phyloP scores from a whole-genome alignment of 495 filamentous ascomycete genomes.

The Aspergillus bertholletiae region DNA sequence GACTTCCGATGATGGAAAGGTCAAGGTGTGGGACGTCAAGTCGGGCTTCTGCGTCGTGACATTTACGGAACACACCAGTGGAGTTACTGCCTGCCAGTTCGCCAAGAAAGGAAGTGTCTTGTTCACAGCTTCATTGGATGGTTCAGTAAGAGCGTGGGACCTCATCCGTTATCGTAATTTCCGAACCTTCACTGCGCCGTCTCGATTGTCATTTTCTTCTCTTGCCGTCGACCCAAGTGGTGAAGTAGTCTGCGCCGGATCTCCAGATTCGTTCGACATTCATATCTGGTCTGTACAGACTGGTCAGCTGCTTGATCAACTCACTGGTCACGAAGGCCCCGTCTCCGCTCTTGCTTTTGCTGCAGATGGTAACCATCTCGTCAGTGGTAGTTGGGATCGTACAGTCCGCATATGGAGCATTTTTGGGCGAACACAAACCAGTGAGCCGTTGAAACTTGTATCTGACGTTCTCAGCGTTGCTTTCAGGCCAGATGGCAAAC shows the following conservation, averaged over 20 bases:
- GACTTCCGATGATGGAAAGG: slow-evolving; percentile 90
- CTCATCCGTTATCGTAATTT: slow-evolving; percentile 95
- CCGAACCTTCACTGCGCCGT: slow-evolving; percentile 90
- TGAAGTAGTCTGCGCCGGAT: slow-evolving; percentile 92
- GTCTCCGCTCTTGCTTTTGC: slow-evolving; percentile 84
- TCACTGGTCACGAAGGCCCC: slow-evolving; percentile 91
- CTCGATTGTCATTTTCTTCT: slow-evolving; percentile 84
- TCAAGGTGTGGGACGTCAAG: slow-evolving; percentile 96
- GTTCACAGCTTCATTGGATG: slow-evolving; percentile 91
- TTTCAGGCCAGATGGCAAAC: slow-evolving; percentile 84
- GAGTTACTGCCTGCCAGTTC: slow-evolving; percentile 93
- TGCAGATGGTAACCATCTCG: slow-evolving; percentile 74
- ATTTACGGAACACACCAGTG: slow-evolving; percentile 93
- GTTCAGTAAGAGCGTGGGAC: slow-evolving; percentile 94
- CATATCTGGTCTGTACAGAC: slow-evolving; percentile 99
- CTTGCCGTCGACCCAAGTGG: slow-evolving; percentile 95
- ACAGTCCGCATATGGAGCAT: slow-evolving; percentile 95
- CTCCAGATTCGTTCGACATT: slow-evolving; percentile 92
- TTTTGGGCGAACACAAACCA: slow-evolving; percentile 89
- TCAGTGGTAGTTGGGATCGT: slow-evolving; percentile 92
- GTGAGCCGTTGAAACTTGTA: slow-evolving; percentile 85
- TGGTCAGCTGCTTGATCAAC: slow-evolving; percentile 85
- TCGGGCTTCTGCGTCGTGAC: slow-evolving; percentile 98
- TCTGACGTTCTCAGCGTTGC: slow-evolving; percentile 85
- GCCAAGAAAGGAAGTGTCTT: slow-evolving; percentile 90